Conservation (phyloP, 73 alveolate species). For the Uronychia binucleata region DNA sequence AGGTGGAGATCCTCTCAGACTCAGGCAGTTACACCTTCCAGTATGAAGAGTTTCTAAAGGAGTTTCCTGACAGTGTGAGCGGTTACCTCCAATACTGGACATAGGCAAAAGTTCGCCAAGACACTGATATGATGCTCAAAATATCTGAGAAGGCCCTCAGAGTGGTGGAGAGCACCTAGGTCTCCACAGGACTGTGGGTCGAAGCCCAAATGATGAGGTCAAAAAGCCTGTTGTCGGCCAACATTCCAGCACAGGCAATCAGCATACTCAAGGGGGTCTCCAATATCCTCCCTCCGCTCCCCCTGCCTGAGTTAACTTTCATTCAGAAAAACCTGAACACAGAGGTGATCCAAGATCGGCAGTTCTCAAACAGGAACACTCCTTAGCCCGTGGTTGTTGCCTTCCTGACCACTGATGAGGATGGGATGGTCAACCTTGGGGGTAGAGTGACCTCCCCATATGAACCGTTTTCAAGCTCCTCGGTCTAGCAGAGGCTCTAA, state of each 20-base stretch:
- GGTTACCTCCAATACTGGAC: constrained; percentile 12
- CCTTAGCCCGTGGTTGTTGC: background rate
- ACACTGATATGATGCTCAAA: background rate
- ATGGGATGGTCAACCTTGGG: background rate
- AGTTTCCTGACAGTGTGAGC: constrained; percentile 8
- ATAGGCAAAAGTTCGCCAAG: background rate
- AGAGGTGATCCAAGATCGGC: too few species aligned
- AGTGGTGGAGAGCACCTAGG: constrained; percentile 1
- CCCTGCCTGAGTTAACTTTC: constrained; percentile 20
- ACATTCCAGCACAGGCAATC: constrained; percentile 14
- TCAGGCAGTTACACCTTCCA: background rate
- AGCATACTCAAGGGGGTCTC: background rate
- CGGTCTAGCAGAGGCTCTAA: background rate
- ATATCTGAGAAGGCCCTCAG: constrained; percentile 7
- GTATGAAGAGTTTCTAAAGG: constrained; percentile 1
- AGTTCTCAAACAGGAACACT: background rate
- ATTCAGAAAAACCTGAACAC: background rate
- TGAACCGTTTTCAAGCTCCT: too few species aligned
- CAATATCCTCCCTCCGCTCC: constrained; percentile 39
- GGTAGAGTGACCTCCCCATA: background rate
- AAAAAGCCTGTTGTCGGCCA: background rate
- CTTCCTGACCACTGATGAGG: background rate
- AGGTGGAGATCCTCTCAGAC: background rate
- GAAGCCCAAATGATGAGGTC: constrained; percentile 26
- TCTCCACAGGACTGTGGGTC: constrained; percentile 30